Base-by-base conservation (phyloP, 2,329 filamentous ascomycete species). In the Xylaria digitata region DNA sequence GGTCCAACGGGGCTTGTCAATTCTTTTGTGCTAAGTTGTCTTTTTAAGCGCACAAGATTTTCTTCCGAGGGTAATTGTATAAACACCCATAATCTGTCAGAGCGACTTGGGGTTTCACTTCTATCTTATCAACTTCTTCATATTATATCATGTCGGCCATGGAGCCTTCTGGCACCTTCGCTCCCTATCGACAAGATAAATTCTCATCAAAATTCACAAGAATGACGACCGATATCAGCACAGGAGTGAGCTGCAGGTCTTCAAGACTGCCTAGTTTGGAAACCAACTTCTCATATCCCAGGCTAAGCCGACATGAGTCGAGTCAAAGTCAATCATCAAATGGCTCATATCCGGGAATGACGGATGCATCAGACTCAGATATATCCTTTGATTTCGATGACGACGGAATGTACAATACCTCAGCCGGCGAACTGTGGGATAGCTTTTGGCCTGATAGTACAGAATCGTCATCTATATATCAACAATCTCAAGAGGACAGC, bases 351-450 rank as follows among this genome's bases (percentile, higher is more conserved):
- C 85, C 84, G 0, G 81, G 82, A 32, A 79, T 86, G 73, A 80
- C 85, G 17, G 84, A 87, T 68, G 82, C 86, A 71, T 81, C 80
- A 6, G 84, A 85, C 70, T 86, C 84, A 4, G 85, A 87, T 58
- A 74, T 77, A 19, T 87, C 85, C 6, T 70, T 78, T 37, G 85
- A 87, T 23, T 70, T 78, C 34, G 85, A 87, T 21, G 85, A 86
- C 48, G 84, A 86, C 70, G 81, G 81, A 63, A 81, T 84, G 66
- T 83, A 85, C 67, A 81, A 83, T 62, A 73, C 79, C 21, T 80
- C 83, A 37, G 78, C 79, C 5, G 74, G 80, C 30, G 81, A 84
- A 70, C 73, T 85, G 2, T 87, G 85, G 84, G 82, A 86, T 71
- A 83, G 78, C 60, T 87, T 86, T 72, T 86, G 83, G 84, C 77